phyloP scores from a whole-genome alignment of 2,329 filamentous ascomycete species.

The Alternaria incomplexa region DNA sequence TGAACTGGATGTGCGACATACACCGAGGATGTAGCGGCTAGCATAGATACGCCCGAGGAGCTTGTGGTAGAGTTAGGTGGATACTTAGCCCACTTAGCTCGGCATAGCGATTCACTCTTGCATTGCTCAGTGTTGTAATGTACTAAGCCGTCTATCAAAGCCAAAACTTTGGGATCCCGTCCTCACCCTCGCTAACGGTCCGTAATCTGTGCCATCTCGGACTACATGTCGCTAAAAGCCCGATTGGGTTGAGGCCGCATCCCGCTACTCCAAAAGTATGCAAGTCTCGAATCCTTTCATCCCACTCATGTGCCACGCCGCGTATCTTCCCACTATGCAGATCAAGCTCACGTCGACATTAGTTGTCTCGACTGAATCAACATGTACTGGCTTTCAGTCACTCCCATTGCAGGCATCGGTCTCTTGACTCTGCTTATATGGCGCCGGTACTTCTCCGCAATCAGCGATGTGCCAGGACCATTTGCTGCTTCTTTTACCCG shows the following conservation, averaged over 20 bases:
- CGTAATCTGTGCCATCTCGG: background rate
- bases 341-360: background rate
- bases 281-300: background rate
- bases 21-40: background rate
- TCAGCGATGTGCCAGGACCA: conserved; percentile 52
- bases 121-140: background rate
- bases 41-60: background rate
- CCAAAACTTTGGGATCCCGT: background rate
- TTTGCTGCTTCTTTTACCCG: conserved; percentile 49
- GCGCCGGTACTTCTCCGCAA: conserved; percentile 56
- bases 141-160: background rate
- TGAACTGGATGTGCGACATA: background rate
- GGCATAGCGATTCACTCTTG: background rate
- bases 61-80: background rate
- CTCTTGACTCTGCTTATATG: background rate
- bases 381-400: background rate
- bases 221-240: background rate
- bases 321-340: background rate
- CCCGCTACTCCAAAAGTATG: background rate
- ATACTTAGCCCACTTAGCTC: background rate
- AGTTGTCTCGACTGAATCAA: background rate
- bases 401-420: background rate
- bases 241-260: background rate
- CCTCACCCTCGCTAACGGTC: background rate
- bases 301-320: background rate